Base-by-base conservation (phyloP, 1,139 yeast genomes). In the Suhomyces chickasaworum region DNA sequence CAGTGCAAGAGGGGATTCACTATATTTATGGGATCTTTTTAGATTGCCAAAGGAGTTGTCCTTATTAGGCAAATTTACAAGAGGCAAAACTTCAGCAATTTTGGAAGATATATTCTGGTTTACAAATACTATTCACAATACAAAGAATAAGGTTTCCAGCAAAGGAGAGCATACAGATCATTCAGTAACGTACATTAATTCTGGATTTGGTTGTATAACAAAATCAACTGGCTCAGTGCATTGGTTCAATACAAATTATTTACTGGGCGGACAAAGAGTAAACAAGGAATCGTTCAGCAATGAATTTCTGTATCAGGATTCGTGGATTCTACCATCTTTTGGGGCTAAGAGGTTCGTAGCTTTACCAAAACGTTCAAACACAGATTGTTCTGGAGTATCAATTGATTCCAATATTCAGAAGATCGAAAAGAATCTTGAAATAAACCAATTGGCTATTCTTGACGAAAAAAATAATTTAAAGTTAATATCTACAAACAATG, bases 21-120 rank as follows among this genome's bases (percentile, higher is more conserved):
- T 84, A 10, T 83, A 73, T 55, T 69, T 83, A 53, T 85, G 89
- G 86, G 91, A 85, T 56, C 69, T 80, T 45, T 73, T 83, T 37
- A 73, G 75, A 48, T 64, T 77, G 31, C 81, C 84, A 0, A 56
- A 56, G 1, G 81, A 81, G 51, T 72, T 84, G 3, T 69, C 80
- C 0, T 64, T 84, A 20, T 61, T 81, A 42, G 89, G 87, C 12
- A 79, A 81, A 52, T 84, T 82, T 54, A 66, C 66, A 9, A 69
- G 90, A 34, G 91, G 91, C 3, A 81, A 81, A 55, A 83, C 88
- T 0, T 76, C 84, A 3, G 83, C 87, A 0, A 61, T 71, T 2
- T 74, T 84, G 13, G 67, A 70, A 34, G 73, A 77, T 18, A 66
- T 84, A 2, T 63, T 75, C 32, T 85, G 91, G 90, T 75, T 75